Evolutionary conservation across 345 rosid species (phyloP).

Genomic region (Euclidium syriacum): DNA sequence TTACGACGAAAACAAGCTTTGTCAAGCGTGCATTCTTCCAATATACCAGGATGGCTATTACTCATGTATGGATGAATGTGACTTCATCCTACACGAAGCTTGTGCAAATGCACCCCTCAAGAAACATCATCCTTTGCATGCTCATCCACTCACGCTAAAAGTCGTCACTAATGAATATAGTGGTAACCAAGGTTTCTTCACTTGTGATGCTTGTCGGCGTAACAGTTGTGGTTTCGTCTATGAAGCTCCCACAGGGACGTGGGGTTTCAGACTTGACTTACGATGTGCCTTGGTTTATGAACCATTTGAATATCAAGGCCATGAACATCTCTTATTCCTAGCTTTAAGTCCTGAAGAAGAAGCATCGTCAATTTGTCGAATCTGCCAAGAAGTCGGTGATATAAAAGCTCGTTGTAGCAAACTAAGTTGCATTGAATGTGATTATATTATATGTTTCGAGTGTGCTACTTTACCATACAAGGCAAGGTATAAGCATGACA

Average conservation of each 20-base stretch:
- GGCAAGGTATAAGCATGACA: slow-evolving; percentile 9
- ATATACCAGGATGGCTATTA: background rate
- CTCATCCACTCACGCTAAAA: background rate
- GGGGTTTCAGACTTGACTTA: background rate
- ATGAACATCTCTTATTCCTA: background rate
- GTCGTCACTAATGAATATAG: background rate
- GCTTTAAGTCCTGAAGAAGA: background rate
- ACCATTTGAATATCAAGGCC: background rate
- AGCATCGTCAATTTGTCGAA: background rate
- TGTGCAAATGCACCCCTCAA: background rate
- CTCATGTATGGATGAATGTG: background rate
- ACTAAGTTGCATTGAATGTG: slow-evolving; percentile 2
- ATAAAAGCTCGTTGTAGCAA: background rate
- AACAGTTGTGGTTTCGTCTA: background rate
- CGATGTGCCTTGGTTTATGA: background rate
- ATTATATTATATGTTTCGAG: background rate
- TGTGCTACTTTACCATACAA: background rate
- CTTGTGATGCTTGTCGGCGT: too few species aligned
- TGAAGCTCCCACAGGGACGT: too few species aligned
- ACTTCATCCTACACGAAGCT: background rate
- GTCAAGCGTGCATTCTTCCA: background rate
- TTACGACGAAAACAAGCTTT: too few species aligned
- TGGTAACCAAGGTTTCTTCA: too few species aligned
- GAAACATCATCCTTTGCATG: background rate
- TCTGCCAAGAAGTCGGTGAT: background rate